A percentile compares a stretch with the other conserved stretches of the same genome.
phyloP scores from a whole-genome alignment of 2,329 filamentous ascomycete species.

The Dactylonectria estremocensis region DNA sequence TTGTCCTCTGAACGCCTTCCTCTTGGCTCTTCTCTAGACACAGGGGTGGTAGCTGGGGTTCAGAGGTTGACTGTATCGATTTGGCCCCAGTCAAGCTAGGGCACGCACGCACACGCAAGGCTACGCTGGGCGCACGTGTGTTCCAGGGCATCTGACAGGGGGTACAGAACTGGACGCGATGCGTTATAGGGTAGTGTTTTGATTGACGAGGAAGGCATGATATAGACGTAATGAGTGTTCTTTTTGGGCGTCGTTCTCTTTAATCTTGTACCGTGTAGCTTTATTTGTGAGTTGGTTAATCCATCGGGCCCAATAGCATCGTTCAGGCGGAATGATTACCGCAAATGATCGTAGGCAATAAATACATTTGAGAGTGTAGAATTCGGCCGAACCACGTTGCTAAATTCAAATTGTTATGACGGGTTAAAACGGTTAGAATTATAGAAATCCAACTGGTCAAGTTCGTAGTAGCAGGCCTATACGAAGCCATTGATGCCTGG shows the following conservation, averaged over 20 bases:
- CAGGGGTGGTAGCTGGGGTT: slow-evolving; percentile 23
- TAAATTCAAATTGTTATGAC: too few species aligned
- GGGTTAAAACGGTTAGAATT: too few species aligned
- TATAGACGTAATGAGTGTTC: background rate
- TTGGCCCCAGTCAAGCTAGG: slow-evolving; percentile 17
- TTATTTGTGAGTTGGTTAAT: background rate
- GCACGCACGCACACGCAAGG: slow-evolving; percentile 20
- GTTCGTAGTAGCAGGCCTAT: too few species aligned
- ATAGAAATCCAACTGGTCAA: too few species aligned
- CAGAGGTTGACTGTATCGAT: slow-evolving; percentile 15
- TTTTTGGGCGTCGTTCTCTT: background rate
- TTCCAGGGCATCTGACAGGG: background rate
- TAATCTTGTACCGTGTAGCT: too few species aligned
- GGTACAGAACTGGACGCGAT: background rate
- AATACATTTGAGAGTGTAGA: too few species aligned
- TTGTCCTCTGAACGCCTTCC: slow-evolving; percentile 13
- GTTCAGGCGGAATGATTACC: too few species aligned
- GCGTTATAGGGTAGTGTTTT: slow-evolving; percentile 4
- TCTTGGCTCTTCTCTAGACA: slow-evolving; percentile 10
- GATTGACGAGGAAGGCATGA: background rate
- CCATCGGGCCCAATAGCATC: too few species aligned
- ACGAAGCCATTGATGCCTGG: too few species aligned
- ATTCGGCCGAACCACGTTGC: background rate
- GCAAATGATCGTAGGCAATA: too few species aligned
- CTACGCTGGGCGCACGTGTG: slow-evolving; percentile 15